phyloP scores from a whole-genome alignment of 495 filamentous ascomycete species.

The Penicillium chermesinum region DNA sequence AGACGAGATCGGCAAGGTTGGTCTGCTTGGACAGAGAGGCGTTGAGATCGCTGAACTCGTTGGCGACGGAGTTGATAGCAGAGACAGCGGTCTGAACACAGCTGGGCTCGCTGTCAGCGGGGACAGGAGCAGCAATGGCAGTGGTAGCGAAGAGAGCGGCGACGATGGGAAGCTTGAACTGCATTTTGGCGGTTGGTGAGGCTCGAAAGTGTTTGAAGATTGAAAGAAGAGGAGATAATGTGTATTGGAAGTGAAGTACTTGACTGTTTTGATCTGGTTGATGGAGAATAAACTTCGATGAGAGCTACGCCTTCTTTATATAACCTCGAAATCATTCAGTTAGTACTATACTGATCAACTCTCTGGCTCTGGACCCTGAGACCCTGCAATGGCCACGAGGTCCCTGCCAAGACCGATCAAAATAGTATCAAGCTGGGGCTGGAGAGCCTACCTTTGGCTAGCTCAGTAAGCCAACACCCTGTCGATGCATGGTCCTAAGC shows the following conservation, averaged over 20 bases:
- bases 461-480: neutral
- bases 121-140: constrained; percentile 1
- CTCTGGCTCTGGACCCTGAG: neutral
- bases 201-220: neutral
- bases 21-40: neutral
- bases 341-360: neutral
- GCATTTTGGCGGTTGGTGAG: neutral
- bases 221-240: neutral
- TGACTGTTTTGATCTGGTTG: neutral
- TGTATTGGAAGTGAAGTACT: neutral
- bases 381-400: neutral
- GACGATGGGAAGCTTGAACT: constrained; percentile 3
- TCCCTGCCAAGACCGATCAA: neutral
- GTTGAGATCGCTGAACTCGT: constrained; percentile 1
- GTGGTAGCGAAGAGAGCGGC: constrained; percentile 3
- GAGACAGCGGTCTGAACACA: neutral
- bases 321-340: neutral
- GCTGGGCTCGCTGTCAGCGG: neutral
- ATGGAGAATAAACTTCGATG: neutral
- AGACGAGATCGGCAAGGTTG: neutral
- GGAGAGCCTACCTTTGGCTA: neutral
- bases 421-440: neutral
- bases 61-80: neutral
- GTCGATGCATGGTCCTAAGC: neutral
- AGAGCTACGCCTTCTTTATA: neutral